Base-by-base conservation (phyloP, 805 yeast species). In the Suhomyces vadensis region DNA sequence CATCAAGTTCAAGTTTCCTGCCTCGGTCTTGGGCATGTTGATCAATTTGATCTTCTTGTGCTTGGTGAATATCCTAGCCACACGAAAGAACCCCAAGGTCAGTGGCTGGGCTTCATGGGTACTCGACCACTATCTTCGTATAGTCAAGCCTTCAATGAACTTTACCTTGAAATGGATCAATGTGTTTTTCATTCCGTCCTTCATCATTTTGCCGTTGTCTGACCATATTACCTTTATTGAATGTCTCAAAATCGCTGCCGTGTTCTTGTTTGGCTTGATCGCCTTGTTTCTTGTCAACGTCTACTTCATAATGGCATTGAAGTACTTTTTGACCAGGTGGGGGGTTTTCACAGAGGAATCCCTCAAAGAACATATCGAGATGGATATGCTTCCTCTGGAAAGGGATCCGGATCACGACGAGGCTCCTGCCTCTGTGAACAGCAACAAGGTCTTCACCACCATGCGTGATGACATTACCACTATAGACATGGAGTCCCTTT, bases 161-260 rank as follows among this genome's bases (percentile, higher is more conserved):
- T 83, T 85, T 59, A 71, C 84, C 1, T 69, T 86, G 39, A 73
- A 84, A 43, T 86, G 94, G 92, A 87, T 87, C 64, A 85, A 83
- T 58, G 75, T 84, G 5, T 85, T 82, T 57, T 87, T 86, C 69
- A 81, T 87, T 0, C 92, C 94, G 1, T 82, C 90, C 0, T 86
- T 87, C 56, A 79, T 86, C 27, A 77, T 83, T 0, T 71, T 86
- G 25, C 92, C 92, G 0, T 69, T 85, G 42, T 77, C 87, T 9
- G 75, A 77, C n/a, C 76, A 77, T 48, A 82, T 87, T 38, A 69
- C 82, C 13, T 82, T 82, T 35, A 76, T 74, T 17, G 92, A 86
- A 52, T 87, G 87, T 8, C 69, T 83, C 52, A 82, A 82, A 41
- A 86, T 86, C 27, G 87, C 86, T 0, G 92, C 82, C 0, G 86